Conservation (phyloP, 2,329 filamentous ascomycete genomes). For the Phyllosticta citrichinensis region DNA sequence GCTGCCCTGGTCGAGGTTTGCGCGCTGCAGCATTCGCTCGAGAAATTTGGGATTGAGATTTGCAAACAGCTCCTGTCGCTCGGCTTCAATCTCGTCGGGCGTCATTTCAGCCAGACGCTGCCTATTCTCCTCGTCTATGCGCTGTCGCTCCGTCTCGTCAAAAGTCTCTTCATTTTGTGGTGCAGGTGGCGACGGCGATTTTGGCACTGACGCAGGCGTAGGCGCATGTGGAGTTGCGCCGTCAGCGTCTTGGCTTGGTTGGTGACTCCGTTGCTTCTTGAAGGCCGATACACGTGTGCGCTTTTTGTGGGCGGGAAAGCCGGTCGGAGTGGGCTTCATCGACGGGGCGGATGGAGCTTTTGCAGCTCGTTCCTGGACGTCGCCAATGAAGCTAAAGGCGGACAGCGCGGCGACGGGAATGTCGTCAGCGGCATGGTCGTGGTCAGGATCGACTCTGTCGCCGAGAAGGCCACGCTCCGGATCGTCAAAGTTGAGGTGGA, state of each 20-base stretch:
- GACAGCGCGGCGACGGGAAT: conserved; percentile 14
- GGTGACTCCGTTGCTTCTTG: conserved; percentile 52
- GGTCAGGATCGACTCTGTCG: conserved; percentile 32
- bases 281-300: conserved; percentile 65
- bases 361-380: conserved; percentile 68
- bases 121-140: conserved; percentile 77
- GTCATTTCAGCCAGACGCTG: conserved; percentile 69
- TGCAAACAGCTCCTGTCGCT: conserved; percentile 70
- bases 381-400: conserved; percentile 48
- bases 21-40: conserved; percentile 63
- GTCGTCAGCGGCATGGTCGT: conserved; percentile 13
- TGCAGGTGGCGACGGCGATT: background rate
- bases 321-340: conserved; percentile 44
- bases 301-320: conserved; percentile 85
- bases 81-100: conserved; percentile 66
- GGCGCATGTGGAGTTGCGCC: background rate
- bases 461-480: conserved; percentile 28
- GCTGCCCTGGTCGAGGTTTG: conserved; percentile 60
- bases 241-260: background rate
- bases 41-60: conserved; percentile 66
- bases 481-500: conserved; percentile 48
- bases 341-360: conserved; percentile 56
- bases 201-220: background rate
- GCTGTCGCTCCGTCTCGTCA: conserved; percentile 51
- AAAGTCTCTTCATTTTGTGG: conserved; percentile 12